Evolutionary conservation across 345 rosid species (phyloP).

Genomic region (Orychophragmus violaceus): DNA sequence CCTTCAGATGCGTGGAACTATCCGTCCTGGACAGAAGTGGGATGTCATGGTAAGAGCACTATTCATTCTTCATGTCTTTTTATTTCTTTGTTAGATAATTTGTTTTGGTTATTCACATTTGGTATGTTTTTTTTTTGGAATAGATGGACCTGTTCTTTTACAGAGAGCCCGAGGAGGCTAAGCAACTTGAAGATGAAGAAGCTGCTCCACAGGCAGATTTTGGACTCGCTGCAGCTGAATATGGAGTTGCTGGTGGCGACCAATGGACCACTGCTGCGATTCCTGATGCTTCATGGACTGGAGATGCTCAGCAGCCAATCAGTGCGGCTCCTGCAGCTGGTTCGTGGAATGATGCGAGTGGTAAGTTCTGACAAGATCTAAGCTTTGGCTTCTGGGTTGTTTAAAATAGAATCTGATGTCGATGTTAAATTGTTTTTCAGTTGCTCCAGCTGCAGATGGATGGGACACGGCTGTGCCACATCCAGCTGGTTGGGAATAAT

Average conservation of each 20-base stretch:
- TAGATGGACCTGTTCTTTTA: constrained; percentile 61
- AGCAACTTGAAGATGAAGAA: constrained; percentile 47
- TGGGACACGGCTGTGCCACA: constrained; percentile 9
- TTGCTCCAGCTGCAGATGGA: not conserved
- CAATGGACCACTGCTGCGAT: constrained; percentile 39
- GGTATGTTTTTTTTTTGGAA: not conserved
- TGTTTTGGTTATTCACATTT: not conserved
- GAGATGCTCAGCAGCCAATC: constrained; percentile 45
- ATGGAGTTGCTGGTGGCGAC: constrained; percentile 33
- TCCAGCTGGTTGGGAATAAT: not conserved
- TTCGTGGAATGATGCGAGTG: constrained; percentile 34
- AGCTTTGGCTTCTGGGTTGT: not conserved
- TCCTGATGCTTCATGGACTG: constrained; percentile 42
- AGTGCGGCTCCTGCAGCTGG: constrained; percentile 40
- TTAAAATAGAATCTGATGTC: not conserved
- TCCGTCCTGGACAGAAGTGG: constrained; percentile 63
- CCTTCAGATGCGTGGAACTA: constrained; percentile 77
- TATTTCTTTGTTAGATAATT: no score
- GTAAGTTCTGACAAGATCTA: not conserved
- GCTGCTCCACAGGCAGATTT: constrained; percentile 5
- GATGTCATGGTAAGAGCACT: constrained; percentile 50
- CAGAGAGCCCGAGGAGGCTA: constrained; percentile 60
- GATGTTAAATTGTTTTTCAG: not conserved
- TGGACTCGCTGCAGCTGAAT: constrained; percentile 31
- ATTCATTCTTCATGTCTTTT: no score